Base-by-base conservation (phyloP, 129 eudicot genomes). In the Flaveria robusta region DNA sequence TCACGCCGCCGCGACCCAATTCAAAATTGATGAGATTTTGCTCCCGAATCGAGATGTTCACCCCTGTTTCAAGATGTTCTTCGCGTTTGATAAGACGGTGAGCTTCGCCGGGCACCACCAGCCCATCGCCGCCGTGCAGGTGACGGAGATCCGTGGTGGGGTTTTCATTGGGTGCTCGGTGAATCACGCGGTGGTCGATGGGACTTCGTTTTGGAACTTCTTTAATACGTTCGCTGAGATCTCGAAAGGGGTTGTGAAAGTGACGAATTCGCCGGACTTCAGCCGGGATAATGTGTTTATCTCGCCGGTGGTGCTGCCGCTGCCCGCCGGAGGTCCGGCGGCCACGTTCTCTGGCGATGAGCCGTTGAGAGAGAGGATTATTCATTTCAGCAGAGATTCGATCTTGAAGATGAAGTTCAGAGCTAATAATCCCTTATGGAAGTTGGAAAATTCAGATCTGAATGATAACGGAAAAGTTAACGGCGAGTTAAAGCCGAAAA, bases 171-270 rank as follows among this genome's bases (percentile, higher is more conserved):
- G 94, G 9, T 88, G 92, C 64, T 88, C 94, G 5, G 85, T 82
- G 9, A 91, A 91, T 62, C 97, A 91, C 72, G 90, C 97, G 39
- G 97, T 91, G 16, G 93, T 86, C 2, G 97, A 91, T 34, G 97
- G 97, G 4, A 91, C 97, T 11, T 88, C 94, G 46, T 91, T 91
- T 65, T 91, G 97, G 97, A 91, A 91, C 70, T 91, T 91, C 78
- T 91, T 91, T 67, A 91, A 91, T 41, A 87, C 95, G n/a, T 91
- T 83, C 37, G 97, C 97, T 2, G 95, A 88, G 77, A 45, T 91
- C 42, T 49, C 84, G 5, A 81, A 81, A 24, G 92, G 92, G 3
- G 84, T 18, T 3, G 74, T 29, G 9, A 77, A 79, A 63, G 81
- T 91, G 60, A 64, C 95, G 3, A 83, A 70, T 16, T 22, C 80